These are phyloP conservation scores for Eurotiales sp. DNA, from an alignment of 2,329 filamentous ascomycete genomes.

Conservation along the genomic window DNA sequence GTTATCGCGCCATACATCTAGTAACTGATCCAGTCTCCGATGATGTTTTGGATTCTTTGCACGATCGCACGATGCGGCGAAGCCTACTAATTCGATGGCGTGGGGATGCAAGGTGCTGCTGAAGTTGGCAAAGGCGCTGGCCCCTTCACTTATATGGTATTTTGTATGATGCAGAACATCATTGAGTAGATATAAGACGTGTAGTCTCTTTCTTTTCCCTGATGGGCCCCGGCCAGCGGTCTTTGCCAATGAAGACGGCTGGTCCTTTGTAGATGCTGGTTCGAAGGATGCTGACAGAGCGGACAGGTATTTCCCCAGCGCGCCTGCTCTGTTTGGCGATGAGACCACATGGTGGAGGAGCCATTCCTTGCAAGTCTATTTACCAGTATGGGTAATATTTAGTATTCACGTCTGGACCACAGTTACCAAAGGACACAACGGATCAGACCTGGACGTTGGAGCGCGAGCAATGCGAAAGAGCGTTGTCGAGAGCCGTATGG, in stretches of 20 bases:
- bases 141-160: constrained; percentile 42
- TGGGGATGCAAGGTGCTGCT: constrained; percentile 55
- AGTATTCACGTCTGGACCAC: constrained; percentile 29
- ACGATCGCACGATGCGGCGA: constrained; percentile 52
- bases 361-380: constrained; percentile 84
- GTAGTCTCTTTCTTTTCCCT: constrained; percentile 64
- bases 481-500: constrained; percentile 61
- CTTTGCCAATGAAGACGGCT: not conserved
- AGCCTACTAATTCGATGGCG: constrained; percentile 60
- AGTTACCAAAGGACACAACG: constrained; percentile 28
- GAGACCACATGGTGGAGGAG: constrained; percentile 67
- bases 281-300: constrained; percentile 62
- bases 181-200: constrained; percentile 73
- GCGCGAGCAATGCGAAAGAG: constrained; percentile 68
- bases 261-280: constrained; percentile 21
- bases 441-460: constrained; percentile 83
- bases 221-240: constrained; percentile 42
- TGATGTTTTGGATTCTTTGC: constrained; percentile 62
- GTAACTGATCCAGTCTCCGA: constrained; percentile 59
- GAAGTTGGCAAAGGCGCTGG: constrained; percentile 48
- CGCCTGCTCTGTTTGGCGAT: constrained; percentile 62
- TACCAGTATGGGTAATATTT: constrained; percentile 26
- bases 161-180: constrained; percentile 71
- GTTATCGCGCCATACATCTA: constrained; percentile 68
- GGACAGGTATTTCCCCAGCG: constrained; percentile 71